Conservation (phyloP, 148 eudicot genomes). For the Camellia japonica region DNA sequence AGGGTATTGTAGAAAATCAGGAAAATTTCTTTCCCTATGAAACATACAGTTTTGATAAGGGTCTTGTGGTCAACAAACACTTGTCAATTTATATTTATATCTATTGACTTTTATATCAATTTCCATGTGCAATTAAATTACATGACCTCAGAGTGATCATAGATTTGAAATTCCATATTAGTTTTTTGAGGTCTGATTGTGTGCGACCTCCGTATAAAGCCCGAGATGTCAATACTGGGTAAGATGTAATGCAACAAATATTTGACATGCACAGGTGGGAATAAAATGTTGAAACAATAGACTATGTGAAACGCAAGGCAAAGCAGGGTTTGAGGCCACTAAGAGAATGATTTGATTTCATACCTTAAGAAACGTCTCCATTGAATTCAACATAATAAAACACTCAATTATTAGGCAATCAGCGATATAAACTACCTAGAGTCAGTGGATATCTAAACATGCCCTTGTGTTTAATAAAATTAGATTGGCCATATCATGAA, state of each 20-base stretch:
- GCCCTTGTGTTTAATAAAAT: background rate
- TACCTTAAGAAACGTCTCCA: background rate
- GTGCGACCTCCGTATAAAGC: background rate
- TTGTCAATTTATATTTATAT: background rate
- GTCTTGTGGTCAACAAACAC: background rate
- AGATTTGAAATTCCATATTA: background rate
- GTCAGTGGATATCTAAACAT: background rate
- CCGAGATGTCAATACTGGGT: background rate
- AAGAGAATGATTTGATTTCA: background rate
- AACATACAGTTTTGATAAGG: background rate
- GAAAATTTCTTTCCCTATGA: too few species aligned
- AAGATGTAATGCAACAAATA: background rate
- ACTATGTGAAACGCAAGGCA: background rate
- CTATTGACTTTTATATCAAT: background rate
- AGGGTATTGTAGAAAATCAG: too few species aligned
- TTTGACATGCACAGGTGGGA: background rate
- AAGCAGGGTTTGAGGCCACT: constrained; percentile 6
- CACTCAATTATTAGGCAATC: background rate
- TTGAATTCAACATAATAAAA: background rate
- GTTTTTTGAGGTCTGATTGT: background rate
- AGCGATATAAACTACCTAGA: background rate
- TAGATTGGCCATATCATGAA: constrained; percentile 9
- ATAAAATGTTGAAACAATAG: background rate
- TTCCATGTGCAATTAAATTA: background rate
- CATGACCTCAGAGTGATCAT: background rate